Evolutionary conservation across 2,329 filamentous ascomycete genomes (phyloP).

Genomic region (Paecilomyces formosus): DNA sequence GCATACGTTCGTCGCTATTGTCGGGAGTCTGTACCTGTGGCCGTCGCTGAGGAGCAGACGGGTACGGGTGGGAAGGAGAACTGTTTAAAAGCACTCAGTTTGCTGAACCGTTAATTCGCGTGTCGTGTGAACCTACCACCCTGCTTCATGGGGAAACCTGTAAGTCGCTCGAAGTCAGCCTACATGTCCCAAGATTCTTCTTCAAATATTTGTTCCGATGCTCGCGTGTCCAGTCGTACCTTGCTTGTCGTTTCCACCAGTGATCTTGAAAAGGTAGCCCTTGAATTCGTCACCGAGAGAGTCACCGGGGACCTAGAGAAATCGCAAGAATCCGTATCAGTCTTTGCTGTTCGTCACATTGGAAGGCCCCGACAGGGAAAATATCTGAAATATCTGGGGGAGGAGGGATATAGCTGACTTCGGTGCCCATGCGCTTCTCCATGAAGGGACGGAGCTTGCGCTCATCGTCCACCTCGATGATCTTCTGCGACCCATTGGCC

Average conservation of each 20-base stretch:
- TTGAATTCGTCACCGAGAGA: slow-evolving; percentile 98
- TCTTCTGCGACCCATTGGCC: slow-evolving; percentile 99
- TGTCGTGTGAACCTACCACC: slow-evolving; percentile 49
- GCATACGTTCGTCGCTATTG: neutral
- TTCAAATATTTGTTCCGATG: neutral
- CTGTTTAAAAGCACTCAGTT: slow-evolving; percentile 32
- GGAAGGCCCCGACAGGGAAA: slow-evolving; percentile 5
- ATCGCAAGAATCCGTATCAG: slow-evolving; percentile 23
- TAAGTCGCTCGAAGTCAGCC: slow-evolving; percentile 17
- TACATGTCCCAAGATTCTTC: neutral
- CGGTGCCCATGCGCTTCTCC: slow-evolving; percentile 79
- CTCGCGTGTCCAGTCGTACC: slow-evolving; percentile 34
- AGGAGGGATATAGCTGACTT: slow-evolving; percentile 31
- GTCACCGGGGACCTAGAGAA: slow-evolving; percentile 72
- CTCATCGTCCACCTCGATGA: slow-evolving; percentile 99
- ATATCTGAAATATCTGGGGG: neutral
- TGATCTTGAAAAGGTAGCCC: slow-evolving; percentile 99
- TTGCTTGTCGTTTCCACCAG: slow-evolving; percentile 99
- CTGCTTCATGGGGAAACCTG: slow-evolving; percentile 99
- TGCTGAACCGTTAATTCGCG: slow-evolving; percentile 4
- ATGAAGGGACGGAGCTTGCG: slow-evolving; percentile 98
- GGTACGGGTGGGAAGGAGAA: slow-evolving; percentile 92
- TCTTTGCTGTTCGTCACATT: slow-evolving; percentile 14
- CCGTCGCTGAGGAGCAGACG: slow-evolving; percentile 90
- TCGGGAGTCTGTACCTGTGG: slow-evolving; percentile 51